Percentiles rank a stretch among this genome's conserved stretches.
Evolutionary conservation across 2,329 filamentous ascomycete species (phyloP).

Genomic region (Colletotrichum echinochloae): DNA sequence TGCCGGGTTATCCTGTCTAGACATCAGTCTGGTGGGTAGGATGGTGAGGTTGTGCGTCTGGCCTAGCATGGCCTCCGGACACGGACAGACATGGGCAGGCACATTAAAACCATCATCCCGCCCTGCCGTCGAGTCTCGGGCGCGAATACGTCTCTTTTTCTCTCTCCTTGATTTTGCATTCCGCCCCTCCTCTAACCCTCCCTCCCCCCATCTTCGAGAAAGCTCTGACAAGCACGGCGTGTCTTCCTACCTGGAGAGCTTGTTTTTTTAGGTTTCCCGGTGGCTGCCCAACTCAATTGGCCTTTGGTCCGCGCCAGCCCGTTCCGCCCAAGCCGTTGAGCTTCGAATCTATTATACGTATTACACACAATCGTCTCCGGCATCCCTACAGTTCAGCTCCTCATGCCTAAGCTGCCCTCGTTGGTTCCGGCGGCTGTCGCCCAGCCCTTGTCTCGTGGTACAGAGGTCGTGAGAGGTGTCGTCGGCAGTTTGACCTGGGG

Average conservation of each 20-base stretch:
- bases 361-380: not conserved
- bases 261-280: conserved; percentile 28
- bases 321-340: not conserved
- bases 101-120: conserved; percentile 36
- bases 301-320: not conserved
- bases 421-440: conserved; percentile 53
- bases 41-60: not conserved
- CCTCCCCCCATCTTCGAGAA: conserved; percentile 18
- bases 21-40: not conserved
- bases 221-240: conserved; percentile 23
- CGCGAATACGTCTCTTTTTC: conserved; percentile 18
- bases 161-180: conserved; percentile 31
- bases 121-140: conserved; percentile 34
- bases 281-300: conserved; percentile 39
- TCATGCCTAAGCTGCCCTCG: conserved; percentile 47
- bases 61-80: not conserved
- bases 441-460: conserved; percentile 53
- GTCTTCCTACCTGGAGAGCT: conserved; percentile 28
- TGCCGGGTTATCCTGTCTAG: conserved; percentile 4
- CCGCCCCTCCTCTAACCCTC: conserved; percentile 17
- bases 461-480: conserved; percentile 55
- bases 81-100: conserved; percentile 4
- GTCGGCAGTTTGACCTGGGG: conserved; percentile 61
- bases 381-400: not conserved
- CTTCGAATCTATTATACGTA: not conserved